Evolutionary conservation across 202 grass and related monocot genomes (phyloP).

Genomic region (Musa balbisiana): DNA sequence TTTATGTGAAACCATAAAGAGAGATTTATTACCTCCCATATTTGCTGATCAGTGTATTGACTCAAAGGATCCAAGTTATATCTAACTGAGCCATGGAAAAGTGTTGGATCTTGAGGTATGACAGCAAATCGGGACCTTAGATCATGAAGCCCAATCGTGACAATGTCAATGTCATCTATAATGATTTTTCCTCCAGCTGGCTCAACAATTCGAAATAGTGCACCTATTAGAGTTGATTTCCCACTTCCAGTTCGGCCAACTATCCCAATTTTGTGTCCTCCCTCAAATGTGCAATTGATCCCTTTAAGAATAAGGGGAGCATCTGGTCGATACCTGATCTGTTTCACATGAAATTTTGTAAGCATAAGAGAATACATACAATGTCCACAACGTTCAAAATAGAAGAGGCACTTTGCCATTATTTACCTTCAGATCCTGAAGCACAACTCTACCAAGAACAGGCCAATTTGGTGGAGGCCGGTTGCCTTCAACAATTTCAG

Average conservation of each 20-base stretch:
- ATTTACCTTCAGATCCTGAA: constrained; percentile 71
- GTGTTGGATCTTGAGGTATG: constrained; percentile 88
- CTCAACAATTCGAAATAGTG: constrained; percentile 82
- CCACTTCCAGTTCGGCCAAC: constrained; percentile 90
- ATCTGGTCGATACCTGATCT: constrained; percentile 71
- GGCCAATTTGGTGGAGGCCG: constrained; percentile 63
- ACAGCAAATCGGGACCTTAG: constrained; percentile 81
- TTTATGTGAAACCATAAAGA: no score
- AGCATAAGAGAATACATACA: no score
- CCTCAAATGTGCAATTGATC: constrained; percentile 76
- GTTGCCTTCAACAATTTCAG: constrained; percentile 55
- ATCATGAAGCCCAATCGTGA: constrained; percentile 68
- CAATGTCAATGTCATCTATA: constrained; percentile 62
- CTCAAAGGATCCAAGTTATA: constrained; percentile 76
- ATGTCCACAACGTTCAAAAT: no score
- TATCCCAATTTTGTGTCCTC: constrained; percentile 75
- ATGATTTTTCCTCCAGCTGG: constrained; percentile 72
- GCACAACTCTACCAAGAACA: constrained; percentile 50
- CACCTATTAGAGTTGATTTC: constrained; percentile 83
- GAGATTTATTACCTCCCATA: constrained; percentile 60
- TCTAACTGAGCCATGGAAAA: constrained; percentile 79
- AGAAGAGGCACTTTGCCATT: no score
- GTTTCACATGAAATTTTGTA: constrained; percentile 3
- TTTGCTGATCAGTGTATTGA: constrained; percentile 58
- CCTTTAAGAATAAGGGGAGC: constrained; percentile 62